Evolutionary conservation across 225 moss, liverwort and hornwort species (phyloP).

Genomic region (Rhytidiadelphus loreus): DNA sequence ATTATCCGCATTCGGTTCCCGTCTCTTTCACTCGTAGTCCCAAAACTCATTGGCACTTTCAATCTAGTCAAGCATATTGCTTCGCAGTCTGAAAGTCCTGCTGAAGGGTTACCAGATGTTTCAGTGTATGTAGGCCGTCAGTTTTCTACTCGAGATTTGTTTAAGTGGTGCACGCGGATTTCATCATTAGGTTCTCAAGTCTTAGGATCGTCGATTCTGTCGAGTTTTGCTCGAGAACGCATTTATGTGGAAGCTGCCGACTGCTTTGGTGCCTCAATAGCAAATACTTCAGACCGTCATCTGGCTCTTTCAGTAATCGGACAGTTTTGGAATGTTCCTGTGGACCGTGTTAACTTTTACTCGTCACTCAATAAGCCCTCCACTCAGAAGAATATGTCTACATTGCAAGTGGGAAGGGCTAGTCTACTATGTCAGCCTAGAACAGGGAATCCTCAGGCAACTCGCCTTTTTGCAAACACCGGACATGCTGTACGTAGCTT

Average conservation of each 20-base stretch:
- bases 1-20: conserved; percentile 73
- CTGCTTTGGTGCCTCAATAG: conserved; percentile 79
- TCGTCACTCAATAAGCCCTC: conserved; percentile 61
- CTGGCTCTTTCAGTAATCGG: conserved; percentile 61
- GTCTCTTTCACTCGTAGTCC: conserved; percentile 36
- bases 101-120: conserved; percentile 32
- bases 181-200: conserved; percentile 42
- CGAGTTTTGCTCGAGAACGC: conserved; percentile 55
- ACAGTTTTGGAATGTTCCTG: conserved; percentile 61
- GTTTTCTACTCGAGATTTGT: conserved; percentile 87
- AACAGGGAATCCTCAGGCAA: conserved; percentile 42
- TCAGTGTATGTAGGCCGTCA: conserved; percentile 75
- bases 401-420: conserved; percentile 72
- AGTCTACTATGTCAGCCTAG: conserved; percentile 11
- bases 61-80: conserved; percentile 67
- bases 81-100: conserved; percentile 41
- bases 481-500: conserved; percentile 82
- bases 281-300: conserved; percentile 55
- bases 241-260: conserved; percentile 88
- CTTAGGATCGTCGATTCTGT: conserved; percentile 31
- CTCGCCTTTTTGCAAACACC: conserved; percentile 73
- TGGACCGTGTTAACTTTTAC: conserved; percentile 55
- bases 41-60: conserved; percentile 67
- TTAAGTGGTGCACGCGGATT: conserved; percentile 81
- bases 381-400: conserved; percentile 40